Evolutionary conservation across 1,284 basidiomycete species (phyloP).

Genomic region (Pseudozyma sp.): DNA sequence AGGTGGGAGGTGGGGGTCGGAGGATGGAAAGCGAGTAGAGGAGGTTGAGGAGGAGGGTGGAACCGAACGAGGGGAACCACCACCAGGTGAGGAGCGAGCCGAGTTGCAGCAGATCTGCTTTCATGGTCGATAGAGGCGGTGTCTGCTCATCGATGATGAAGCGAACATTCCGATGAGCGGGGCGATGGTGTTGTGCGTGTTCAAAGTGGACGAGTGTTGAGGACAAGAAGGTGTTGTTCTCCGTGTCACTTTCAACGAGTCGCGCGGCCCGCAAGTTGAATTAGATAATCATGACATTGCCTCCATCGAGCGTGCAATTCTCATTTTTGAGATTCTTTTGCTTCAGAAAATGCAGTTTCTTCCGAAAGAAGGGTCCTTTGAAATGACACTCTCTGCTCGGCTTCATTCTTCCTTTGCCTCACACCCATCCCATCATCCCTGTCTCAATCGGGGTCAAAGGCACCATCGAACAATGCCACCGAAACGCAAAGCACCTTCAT

Average conservation of each 20-base stretch:
- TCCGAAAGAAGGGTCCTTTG: conserved; percentile 6
- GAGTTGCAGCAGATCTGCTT: conserved; percentile 22
- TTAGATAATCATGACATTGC: conserved; percentile 37
- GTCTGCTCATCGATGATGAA: no score
- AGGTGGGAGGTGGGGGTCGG: conserved; percentile 6
- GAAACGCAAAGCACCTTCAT: conserved; percentile 30
- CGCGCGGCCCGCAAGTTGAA: background rate
- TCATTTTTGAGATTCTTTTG: background rate
- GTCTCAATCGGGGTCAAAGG: background rate
- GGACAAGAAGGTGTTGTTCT: conserved; percentile 6
- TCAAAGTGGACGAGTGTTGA: background rate
- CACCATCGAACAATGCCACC: conserved; percentile 17
- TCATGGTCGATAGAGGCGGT: conserved; percentile 13
- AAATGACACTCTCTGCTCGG: background rate
- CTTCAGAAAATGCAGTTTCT: background rate
- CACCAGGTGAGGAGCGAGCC: conserved; percentile 44
- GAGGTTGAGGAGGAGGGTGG: conserved; percentile 20
- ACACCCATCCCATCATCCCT: background rate
- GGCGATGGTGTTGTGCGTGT: background rate
- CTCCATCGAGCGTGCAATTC: conserved; percentile 4
- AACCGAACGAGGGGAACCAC: conserved; percentile 44
- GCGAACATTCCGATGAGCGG: no score
- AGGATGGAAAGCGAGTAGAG: conserved; percentile 25
- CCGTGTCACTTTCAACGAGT: background rate
- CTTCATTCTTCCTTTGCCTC: background rate